phyloP scores from a whole-genome alignment of 2,329 filamentous ascomycete species.

The Penicillium sumatraense region DNA sequence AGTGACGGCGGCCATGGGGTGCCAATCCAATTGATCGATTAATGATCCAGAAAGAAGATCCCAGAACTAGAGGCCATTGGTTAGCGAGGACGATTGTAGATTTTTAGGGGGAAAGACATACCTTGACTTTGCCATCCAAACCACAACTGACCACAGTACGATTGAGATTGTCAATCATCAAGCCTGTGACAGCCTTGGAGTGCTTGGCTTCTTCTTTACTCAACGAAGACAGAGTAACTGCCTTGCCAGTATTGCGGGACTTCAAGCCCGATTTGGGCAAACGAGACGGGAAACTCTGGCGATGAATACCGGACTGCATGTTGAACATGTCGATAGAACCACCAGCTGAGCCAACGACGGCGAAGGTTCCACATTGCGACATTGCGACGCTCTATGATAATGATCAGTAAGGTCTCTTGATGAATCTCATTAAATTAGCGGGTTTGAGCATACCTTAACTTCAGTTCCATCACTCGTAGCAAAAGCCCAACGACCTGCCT shows the following conservation, averaged over 20 bases:
- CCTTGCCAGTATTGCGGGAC: conserved; percentile 43
- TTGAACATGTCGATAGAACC: conserved; percentile 96
- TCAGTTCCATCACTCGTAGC: conserved; percentile 81
- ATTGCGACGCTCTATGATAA: conserved; percentile 77
- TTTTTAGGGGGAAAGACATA: conserved; percentile 24
- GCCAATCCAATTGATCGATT: conserved; percentile 81
- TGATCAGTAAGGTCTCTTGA: too few species aligned
- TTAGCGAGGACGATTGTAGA: neutral
- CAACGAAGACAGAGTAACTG: conserved; percentile 32
- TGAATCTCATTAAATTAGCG: too few species aligned
- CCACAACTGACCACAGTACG: conserved; percentile 83
- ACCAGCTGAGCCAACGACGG: conserved; percentile 79
- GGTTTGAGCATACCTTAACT: conserved; percentile 63
- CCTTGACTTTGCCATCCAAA: conserved; percentile 86
- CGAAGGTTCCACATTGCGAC: conserved; percentile 91
- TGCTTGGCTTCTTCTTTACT: conserved; percentile 67
- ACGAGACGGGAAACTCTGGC: conserved; percentile 82
- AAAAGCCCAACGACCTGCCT: conserved; percentile 90
- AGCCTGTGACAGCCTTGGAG: conserved; percentile 78
- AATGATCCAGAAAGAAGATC: conserved; percentile 85
- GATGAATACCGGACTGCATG: conserved; percentile 86
- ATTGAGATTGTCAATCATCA: conserved; percentile 89
- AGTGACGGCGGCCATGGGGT: conserved; percentile 74
- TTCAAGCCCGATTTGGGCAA: conserved; percentile 66
- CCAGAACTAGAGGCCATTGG: conserved; percentile 69